Base-by-base conservation (phyloP, 345 rosid genomes). In the Ceriops tagal region DNA sequence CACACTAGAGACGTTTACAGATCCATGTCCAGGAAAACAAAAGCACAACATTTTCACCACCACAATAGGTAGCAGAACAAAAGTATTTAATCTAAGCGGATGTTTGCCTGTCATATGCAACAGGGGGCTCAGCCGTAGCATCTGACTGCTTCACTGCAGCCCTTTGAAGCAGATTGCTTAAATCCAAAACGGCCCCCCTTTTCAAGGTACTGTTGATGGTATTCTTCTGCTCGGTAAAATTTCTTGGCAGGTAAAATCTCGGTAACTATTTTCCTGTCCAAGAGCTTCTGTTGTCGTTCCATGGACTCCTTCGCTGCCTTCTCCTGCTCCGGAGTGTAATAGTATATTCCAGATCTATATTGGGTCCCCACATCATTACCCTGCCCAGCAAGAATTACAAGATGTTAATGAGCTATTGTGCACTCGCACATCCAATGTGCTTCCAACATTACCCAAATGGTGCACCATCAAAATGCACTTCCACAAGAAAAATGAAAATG, bases 311-410 rank as follows among this genome's bases (percentile, higher is more conserved):
- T 73, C 0, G 97, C 96, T 19, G 77, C 83, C 72, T 83, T 79
- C 85, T 92, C 99, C 80, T 93, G 98, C 71, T 89, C 98, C 0
- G 95, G 86, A 7, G 87, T 86, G 74, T 89, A 92, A 55, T 76
- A 86, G 72, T 83, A 93, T 68, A 91, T 88, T 60, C 98, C 98
- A 4, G 98, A 89, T 79, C 98, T 74, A 82, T 93, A 92, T 61
- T 88, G 96, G 1, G 93, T 83, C 68, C 99, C 99, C 65, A 95
- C 98, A 62, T 95, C 99, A 81, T 83, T 82, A 10, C 96, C 97
- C 99, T 95, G 86, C 30, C 22, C 73, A 73, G 20, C 27, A 28
- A n/a, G 31, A 15, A 26, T 34, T 24, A 55, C 21, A 20, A 16
- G 22, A n/a, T 6, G 58, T 68, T 58, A 55, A 55, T 9, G 28